phyloP scores from a whole-genome alignment of 352 stramenopile species.

The Plasmopara muralis region DNA sequence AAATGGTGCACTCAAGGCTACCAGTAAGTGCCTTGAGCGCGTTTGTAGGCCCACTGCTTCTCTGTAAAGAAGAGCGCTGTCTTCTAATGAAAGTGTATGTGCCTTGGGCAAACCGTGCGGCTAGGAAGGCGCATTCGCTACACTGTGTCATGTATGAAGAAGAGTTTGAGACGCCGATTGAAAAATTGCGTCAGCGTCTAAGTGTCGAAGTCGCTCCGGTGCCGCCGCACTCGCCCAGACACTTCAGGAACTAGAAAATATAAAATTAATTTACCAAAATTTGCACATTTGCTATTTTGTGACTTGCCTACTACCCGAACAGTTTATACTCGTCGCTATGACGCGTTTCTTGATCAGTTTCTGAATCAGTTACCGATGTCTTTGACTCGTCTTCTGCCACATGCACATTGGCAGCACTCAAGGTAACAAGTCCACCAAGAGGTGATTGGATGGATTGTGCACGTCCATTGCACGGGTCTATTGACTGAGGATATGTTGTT shows the following conservation, averaged over 20 bases:
- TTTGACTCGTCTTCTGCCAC: constrained; percentile 11
- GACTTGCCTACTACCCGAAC: constrained; percentile 22
- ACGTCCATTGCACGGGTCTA: constrained; percentile 1
- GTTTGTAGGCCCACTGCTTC: constrained; percentile 84
- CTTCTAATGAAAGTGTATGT: constrained; percentile 85
- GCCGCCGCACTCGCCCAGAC: too few relatives aligned
- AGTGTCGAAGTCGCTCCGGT: constrained; percentile 38
- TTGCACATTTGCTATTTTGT: constrained; percentile 8
- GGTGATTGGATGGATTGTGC: background rate
- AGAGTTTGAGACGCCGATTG: constrained; percentile 89
- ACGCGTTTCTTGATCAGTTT: constrained; percentile 11
- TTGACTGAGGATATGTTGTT: constrained; percentile 4
- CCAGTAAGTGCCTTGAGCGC: constrained; percentile 91
- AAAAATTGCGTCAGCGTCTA: constrained; percentile 72
- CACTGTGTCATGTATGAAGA: constrained; percentile 96
- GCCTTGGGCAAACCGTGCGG: constrained; percentile 89
- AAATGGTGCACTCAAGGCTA: constrained; percentile 94
- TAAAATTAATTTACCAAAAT: constrained; percentile 9
- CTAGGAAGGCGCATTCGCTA: constrained; percentile 63
- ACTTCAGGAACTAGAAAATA: background rate
- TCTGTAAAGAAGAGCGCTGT: constrained; percentile 66
- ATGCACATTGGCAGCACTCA: constrained; percentile 3
- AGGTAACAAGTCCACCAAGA: background rate
- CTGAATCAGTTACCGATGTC: constrained; percentile 8
- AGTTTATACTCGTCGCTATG: constrained; percentile 26